Base-by-base conservation (phyloP, 164 flowering plant genomes). In the Umbellularia californica region DNA sequence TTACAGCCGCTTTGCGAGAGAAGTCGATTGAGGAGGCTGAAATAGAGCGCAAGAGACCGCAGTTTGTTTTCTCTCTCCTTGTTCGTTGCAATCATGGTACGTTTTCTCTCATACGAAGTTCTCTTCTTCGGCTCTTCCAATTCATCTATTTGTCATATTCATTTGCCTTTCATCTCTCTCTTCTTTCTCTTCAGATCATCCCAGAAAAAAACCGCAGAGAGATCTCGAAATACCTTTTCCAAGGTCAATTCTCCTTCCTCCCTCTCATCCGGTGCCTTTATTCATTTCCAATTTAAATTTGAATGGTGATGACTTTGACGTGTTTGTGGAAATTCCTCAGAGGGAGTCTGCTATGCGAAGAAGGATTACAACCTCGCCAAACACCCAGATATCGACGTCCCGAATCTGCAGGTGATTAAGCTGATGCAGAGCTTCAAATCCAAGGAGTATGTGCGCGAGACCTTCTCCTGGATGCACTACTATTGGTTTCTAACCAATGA, bases 191-290 rank as follows among this genome's bases (percentile, higher is more conserved):
- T 24, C 83, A 87, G 90, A 86, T 88, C 50, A 88, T 88, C 35
- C 47, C 90, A 0, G 84, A 88, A 86, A 88, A 88, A 85, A 88
- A 86, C 77, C 80, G 90, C 55, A 79, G 76, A 58, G 90, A 86
- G 80, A 86, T 88, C 81, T 88, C 79, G 79, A 88, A 86, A 62
- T 88, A 88, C 85, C 83, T 86, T 79, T 88, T 86, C 76, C 88
- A 88, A 84, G 90, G 90, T 88, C 2, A 17, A 9, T 14, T 35
- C 10, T 12, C 25, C 3, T 11, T n/a, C 10, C 66, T 5, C 24
- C 13, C 55, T 30, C 33, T 35, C 28, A 20, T 22, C 50, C 10
- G 4, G n/a, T 70, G 19, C 50, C 12, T 2, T 23, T 25, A 30
- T 28, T 67, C 3, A 13, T 25, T 67, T 67, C 28, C 69, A 30